A percentile compares a stretch with the other conserved stretches of the same genome.
Conservation (phyloP, 1,139 yeast species). For the Candida glucosophila region DNA sequence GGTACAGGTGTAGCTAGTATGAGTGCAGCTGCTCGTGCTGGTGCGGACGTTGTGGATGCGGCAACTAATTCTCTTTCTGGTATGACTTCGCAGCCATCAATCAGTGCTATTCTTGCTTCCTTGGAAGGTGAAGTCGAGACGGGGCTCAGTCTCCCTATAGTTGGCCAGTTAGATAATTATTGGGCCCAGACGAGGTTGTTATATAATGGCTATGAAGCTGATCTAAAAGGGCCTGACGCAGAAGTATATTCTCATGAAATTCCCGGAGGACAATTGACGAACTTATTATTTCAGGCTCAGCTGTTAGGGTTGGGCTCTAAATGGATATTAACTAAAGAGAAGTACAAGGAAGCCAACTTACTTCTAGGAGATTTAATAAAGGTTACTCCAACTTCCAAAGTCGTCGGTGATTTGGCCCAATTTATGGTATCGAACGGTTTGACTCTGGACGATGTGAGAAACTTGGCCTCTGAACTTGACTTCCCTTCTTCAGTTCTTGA, state of each 20-base stretch:
- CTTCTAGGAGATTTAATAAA: slow-evolving; percentile 93
- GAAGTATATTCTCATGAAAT: slow-evolving; percentile 97
- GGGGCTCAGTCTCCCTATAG: slow-evolving; percentile 57
- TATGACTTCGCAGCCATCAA: slow-evolving; percentile 95
- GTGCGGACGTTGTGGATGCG: slow-evolving; percentile 97
- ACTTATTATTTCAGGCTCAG: slow-evolving; percentile 96
- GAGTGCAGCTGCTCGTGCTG: slow-evolving; percentile 90
- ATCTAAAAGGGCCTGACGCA: slow-evolving; percentile 98
- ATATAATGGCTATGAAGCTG: slow-evolving; percentile 96
- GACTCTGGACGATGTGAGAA: slow-evolving; percentile 73
- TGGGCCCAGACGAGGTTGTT: slow-evolving; percentile 98
- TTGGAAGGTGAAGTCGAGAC: slow-evolving; percentile 80
- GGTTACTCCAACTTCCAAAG: slow-evolving; percentile 98
- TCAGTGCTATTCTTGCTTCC: slow-evolving; percentile 86
- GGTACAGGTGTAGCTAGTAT: slow-evolving; percentile 98
- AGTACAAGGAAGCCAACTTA: slow-evolving; percentile 83
- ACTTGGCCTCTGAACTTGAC: slow-evolving; percentile 82
- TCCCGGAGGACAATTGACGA: slow-evolving; percentile 99
- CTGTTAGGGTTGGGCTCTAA: slow-evolving; percentile 95
- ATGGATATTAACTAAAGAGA: slow-evolving; percentile 93
- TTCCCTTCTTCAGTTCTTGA: slow-evolving; percentile 98
- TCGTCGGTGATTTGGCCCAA: slow-evolving; percentile 98
- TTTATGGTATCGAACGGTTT: slow-evolving; percentile 96
- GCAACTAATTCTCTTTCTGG: slow-evolving; percentile 98
- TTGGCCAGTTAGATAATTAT: slow-evolving; percentile 81